Conservation (phyloP, 768 basidiomycete genomes). For the Agaricus bisporus region DNA sequence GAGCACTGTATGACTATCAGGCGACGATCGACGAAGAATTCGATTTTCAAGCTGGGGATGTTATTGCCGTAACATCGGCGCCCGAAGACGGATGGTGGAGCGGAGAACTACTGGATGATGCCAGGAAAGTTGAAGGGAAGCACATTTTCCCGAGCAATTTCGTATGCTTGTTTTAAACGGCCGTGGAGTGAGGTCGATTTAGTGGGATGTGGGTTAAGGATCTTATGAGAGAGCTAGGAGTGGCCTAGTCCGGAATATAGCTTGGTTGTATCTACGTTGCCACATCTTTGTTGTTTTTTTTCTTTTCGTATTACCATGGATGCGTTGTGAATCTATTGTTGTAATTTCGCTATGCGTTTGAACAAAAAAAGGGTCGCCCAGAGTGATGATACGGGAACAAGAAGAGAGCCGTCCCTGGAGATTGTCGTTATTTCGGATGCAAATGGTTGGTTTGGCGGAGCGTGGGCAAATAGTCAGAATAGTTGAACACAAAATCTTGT, state of each 20-base stretch:
- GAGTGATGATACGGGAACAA: background rate
- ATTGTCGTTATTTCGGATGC: background rate
- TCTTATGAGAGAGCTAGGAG: too few species aligned
- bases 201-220: background rate
- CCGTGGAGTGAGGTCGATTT: background rate
- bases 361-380: too few species aligned
- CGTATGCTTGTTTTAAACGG: conserved; percentile 61
- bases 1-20: conserved; percentile 83
- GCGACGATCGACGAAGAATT: conserved; percentile 90
- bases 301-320: background rate
- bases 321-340: background rate
- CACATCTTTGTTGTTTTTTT: background rate
- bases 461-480: conserved; percentile 7
- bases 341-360: too few species aligned
- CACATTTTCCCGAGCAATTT: conserved; percentile 88
- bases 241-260: background rate
- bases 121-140: conserved; percentile 59
- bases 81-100: conserved; percentile 99
- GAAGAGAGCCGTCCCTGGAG: too few species aligned
- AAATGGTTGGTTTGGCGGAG: background rate
- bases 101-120: conserved; percentile 76
- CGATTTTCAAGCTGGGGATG: conserved; percentile 92
- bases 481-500: background rate
- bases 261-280: background rate
- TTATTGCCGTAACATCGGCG: conserved; percentile 91